Base-by-base conservation (phyloP, 805 yeast species). In the Komagataella pseudopastoris region DNA sequence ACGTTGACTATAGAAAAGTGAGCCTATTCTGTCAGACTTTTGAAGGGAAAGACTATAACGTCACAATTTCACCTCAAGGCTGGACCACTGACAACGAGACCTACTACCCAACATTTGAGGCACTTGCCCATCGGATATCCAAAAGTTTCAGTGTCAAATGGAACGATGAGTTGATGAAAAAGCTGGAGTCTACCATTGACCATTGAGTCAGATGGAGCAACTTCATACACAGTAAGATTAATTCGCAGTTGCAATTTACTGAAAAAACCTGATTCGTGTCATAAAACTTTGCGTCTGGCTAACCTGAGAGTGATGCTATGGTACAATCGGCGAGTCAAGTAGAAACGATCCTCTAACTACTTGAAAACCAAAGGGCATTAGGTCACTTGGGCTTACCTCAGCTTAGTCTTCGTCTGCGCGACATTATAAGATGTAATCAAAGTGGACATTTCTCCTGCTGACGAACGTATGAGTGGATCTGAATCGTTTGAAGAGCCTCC, bases 81-180 rank as follows among this genome's bases (percentile, higher is more conserved):
- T 23, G 24, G 18, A 46, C 18, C 16, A 8, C 6, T 16, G 23
- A 20, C 12, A 16, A 8, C 3, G 12, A 44, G n/a, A 20, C 46
- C 4, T 23, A 23, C 7, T 58, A 53, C 51, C 67, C 69, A 24
- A 63, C 67, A 2, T 65, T 65, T 55, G 68, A 65, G 50, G 54
- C 62, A 16, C 50, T 64, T 6, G 61, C 62, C 16, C 16, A 17
- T 6, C 12, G 18, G 23, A 49, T 49, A 14, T 49, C 50, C 3
- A 45, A 30, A 22, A 24, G 23, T n/a, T 49, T 49, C 17, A 30
- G 36, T 6, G 17, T 20, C 6, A 14, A 22, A 12, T 49, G 50
- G 50, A 49, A 39, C 7, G 23, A 44, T 3, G n/a, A 23, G 16
- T 22, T 49, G n/a, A 12, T 43, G 23, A 17, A 30, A n/a, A 49